These are phyloP conservation scores for Brassica juncea DNA, from an alignment of 345 rosid species.

Conservation along the genomic window DNA sequence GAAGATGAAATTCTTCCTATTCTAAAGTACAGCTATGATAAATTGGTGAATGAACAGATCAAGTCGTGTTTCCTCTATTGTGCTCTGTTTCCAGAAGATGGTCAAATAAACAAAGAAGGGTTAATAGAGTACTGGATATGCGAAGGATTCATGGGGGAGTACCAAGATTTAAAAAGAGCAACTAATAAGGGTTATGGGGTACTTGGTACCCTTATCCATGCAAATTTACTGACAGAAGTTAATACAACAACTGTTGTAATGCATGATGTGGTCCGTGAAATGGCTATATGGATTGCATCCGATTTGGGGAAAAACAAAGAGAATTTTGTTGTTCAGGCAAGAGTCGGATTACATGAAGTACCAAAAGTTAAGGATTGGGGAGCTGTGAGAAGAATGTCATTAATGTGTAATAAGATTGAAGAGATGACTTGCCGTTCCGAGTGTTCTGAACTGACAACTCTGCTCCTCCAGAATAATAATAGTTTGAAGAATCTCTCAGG, in stretches of 20 bases:
- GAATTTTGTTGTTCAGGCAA: not conserved
- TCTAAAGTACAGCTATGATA: conserved; percentile 42
- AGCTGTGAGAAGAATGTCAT: conserved; percentile 31
- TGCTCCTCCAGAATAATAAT: conserved; percentile 33
- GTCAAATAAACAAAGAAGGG: conserved; percentile 9
- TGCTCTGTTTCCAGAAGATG: conserved; percentile 43
- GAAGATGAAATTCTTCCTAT: conserved; percentile 34
- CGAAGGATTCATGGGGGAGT: conserved; percentile 13
- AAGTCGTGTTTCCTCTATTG: conserved; percentile 47
- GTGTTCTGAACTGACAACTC: conserved; percentile 32
- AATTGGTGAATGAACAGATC: not conserved
- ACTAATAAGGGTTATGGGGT: conserved; percentile 37
- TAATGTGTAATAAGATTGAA: conserved; percentile 34
- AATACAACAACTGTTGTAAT: not conserved
- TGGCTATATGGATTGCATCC: conserved; percentile 46
- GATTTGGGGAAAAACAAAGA: conserved; percentile 16
- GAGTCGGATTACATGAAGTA: not conserved
- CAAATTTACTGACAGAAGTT: conserved; percentile 39
- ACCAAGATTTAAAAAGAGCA: not conserved
- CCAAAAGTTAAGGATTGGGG: conserved; percentile 30
- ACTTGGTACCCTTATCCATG: conserved; percentile 37
- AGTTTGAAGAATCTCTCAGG: conserved; percentile 8
- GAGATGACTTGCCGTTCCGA: not conserved
- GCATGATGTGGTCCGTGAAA: conserved; percentile 48
- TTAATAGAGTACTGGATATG: conserved; percentile 41